Evolutionary conservation across 2,329 filamentous ascomycete genomes (phyloP), one percentile per base, ranked within the genome.

Genomic region (Aciculosporium take): DNA sequence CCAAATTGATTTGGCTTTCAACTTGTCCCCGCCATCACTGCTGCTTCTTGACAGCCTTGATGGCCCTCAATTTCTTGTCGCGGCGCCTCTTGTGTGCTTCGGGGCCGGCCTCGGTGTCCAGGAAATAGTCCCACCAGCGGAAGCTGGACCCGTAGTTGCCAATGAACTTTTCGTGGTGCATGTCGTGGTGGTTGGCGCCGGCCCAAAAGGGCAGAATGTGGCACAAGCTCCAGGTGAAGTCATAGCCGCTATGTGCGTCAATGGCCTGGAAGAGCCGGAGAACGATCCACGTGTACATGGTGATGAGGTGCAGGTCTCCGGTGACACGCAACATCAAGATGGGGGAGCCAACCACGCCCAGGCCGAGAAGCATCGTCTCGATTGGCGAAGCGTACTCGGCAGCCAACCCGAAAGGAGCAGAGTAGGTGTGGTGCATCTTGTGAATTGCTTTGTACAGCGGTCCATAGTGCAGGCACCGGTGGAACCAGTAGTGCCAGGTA

Each of bases 391-490:
- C 91, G 63, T 98, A 98, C 66, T 98, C 91, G 43, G 91, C 89
- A 17, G 91, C 89, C 40, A 98, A 72, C 51, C 91, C 91, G 58
- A 98, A 98, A 15, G 91, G 91, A 10, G 91, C 91, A 29, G 87
- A 94, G 71, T 98, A 98, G 57, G 91, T 89, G 71, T 98, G 91
- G 69, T 98, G 91, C 53, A 98, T 88, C 71, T 98, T 98, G 76
- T 98, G 91, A 55, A 98, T 84, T 56, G 80, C 76, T 71, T 87
- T 94, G 78, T 98, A 98, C 5, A 98, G 79, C 30, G 87, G 85
- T 18, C 85, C 88, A 69, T 86, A 93, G 72, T 98, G 91, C 66
- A 98, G 78, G 33, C 75, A 76, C 53, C 91, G 86, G 68, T 98
- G 91, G 51, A 78, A 79, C 80, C 88, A 96, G 73, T 98, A 98